A percentile compares a stretch with the other conserved stretches of the same genome.
Evolutionary conservation across 495 filamentous ascomycete genomes (phyloP).

Genomic region (Trichoderma asperelloides): DNA sequence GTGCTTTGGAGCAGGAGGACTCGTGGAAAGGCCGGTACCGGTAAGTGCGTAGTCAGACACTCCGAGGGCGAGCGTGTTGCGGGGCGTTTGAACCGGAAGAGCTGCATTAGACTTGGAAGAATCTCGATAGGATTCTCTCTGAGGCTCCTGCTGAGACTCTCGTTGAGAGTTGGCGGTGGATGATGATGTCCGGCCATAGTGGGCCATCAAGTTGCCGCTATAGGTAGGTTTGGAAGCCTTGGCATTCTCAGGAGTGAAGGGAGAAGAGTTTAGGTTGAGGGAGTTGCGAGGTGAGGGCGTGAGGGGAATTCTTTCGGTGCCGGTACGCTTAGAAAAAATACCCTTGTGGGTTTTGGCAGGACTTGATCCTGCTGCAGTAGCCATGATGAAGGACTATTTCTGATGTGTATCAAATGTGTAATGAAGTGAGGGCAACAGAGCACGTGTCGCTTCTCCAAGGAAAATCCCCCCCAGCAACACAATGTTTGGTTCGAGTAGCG

Average conservation of each 20-base stretch:
- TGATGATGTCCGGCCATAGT: constrained; percentile 53
- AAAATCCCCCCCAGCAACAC: background rate
- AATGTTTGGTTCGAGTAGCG: too few relatives aligned
- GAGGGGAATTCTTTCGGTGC: constrained; percentile 86
- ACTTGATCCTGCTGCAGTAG: constrained; percentile 78
- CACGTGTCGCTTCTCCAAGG: background rate
- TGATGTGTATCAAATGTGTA: constrained; percentile 21
- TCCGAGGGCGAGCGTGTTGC: constrained; percentile 75
- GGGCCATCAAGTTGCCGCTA: constrained; percentile 59
- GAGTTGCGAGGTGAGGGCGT: constrained; percentile 76
- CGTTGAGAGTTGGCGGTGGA: background rate
- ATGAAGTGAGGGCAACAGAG: constrained; percentile 12
- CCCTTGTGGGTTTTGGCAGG: constrained; percentile 85
- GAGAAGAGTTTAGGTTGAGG: constrained; percentile 52
- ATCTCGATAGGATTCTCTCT: constrained; percentile 41
- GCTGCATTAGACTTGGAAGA: constrained; percentile 96
- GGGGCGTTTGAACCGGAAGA: constrained; percentile 54
- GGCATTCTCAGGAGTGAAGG: constrained; percentile 68
- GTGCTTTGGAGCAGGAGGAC: constrained; percentile 57
- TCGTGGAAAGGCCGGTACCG: constrained; percentile 65
- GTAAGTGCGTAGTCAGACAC: constrained; percentile 88
- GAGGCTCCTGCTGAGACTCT: background rate
- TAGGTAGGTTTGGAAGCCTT: constrained; percentile 61
- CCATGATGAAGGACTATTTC: constrained; percentile 52
- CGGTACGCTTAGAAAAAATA: constrained; percentile 85